Evolutionary conservation across 2,329 filamentous ascomycete genomes (phyloP).

Genomic region (Aspergillus pseudoglaucus): DNA sequence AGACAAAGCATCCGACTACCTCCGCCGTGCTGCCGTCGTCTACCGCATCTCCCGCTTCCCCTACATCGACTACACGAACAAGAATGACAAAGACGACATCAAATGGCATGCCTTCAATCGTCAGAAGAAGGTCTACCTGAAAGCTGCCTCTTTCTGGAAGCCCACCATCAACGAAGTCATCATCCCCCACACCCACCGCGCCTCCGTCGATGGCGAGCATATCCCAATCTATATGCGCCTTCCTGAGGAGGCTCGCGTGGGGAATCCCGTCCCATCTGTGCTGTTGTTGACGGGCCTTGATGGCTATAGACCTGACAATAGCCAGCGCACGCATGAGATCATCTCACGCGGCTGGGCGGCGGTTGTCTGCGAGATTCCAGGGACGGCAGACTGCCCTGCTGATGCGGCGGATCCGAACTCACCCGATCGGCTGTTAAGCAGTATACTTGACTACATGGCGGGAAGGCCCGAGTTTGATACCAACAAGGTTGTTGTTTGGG

Average conservation of each 20-base stretch:
- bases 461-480: conserved; percentile 50
- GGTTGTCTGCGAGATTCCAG: conserved; percentile 59
- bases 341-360: conserved; percentile 56
- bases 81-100: conserved; percentile 18
- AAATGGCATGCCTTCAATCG: conserved; percentile 60
- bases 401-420: conserved; percentile 54
- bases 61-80: conserved; percentile 26
- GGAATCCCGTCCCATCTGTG: conserved; percentile 45
- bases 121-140: conserved; percentile 59
- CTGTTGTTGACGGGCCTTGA: conserved; percentile 55
- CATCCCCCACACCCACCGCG: conserved; percentile 52
- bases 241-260: conserved; percentile 41
- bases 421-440: conserved; percentile 57
- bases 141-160: conserved; percentile 50
- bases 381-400: conserved; percentile 62
- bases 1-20: conserved; percentile 54
- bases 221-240: conserved; percentile 63
- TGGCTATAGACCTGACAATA: conserved; percentile 51
- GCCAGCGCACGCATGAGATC: conserved; percentile 54
- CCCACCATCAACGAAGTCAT: conserved; percentile 56
- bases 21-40: conserved; percentile 65
- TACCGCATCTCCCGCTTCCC: conserved; percentile 69
- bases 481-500: conserved; percentile 55
- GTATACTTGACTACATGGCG: conserved; percentile 56
- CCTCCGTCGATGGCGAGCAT: conserved; percentile 45